Conservation (phyloP, 768 basidiomycete genomes). For the Phylloporus sp. region DNA sequence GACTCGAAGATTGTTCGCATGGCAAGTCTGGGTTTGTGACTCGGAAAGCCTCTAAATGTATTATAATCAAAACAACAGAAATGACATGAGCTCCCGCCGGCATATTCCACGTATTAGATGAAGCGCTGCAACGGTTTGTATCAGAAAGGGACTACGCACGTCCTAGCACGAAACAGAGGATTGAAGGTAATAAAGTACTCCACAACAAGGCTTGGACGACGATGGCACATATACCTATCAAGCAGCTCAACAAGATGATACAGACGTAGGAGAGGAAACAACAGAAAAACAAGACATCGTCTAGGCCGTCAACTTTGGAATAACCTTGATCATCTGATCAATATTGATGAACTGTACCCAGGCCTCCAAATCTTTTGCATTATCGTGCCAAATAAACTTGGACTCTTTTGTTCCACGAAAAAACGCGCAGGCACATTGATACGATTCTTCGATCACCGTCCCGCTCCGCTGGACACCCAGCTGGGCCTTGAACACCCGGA, state of each 20-base stretch:
- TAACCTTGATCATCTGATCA: slow-evolving; percentile 77
- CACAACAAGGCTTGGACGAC: slow-evolving; percentile 1
- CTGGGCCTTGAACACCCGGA: slow-evolving; percentile 72
- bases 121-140: background rate
- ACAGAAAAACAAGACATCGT: slow-evolving; percentile 13
- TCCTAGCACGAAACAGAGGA: background rate
- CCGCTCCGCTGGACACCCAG: slow-evolving; percentile 63
- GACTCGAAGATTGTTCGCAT: no score
- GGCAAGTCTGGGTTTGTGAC: no score
- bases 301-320: slow-evolving; percentile 66
- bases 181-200: background rate
- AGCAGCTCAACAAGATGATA: slow-evolving; percentile 2
- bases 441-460: slow-evolving; percentile 54
- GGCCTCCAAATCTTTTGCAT: slow-evolving; percentile 60
- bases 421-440: slow-evolving; percentile 76
- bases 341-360: slow-evolving; percentile 86
- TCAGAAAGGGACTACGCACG: background rate
- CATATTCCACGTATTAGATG: background rate
- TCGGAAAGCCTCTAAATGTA: background rate
- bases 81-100: background rate
- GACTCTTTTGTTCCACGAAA: slow-evolving; percentile 64
- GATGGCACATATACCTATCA: slow-evolving; percentile 4
- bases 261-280: background rate
- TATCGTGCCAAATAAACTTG: slow-evolving; percentile 70
- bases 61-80: background rate